Base-by-base conservation (phyloP, 2,329 filamentous ascomycete genomes). In the Calonectria hawksworthii region DNA sequence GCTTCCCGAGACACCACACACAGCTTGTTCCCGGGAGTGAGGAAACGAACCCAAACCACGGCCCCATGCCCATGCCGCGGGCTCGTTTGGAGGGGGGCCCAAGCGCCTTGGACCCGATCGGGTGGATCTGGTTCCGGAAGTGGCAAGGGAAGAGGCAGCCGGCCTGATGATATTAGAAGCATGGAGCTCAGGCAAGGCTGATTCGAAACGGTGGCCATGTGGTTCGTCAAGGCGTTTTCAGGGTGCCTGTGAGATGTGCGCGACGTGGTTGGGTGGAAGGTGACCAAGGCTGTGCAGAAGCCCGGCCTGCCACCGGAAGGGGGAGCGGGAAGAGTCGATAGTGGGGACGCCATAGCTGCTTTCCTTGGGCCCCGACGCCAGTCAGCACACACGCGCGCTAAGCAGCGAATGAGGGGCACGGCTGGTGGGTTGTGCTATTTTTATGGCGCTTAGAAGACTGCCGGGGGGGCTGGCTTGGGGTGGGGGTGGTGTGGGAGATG, bases 361-460 rank as follows among this genome's bases (percentile, higher is more conserved):
- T 44, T 56, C 28, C 30, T n/a, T n/a, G 36, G 34, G 36, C 14
- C 56, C 56, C 36, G 32, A 47, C 61, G 70, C 68, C 59, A 68
- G 67, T 44, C 70, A 78, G 77, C 67, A 50, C 41, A 70, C 41
- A 64, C 56, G 72, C 79, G 79, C 79, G 79, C 76, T 72, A 79
- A 80, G 65, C 21, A 56, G 26, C 79, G 74, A 81, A 80, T 79
- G 1, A 54, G 1, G 56, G 56, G n/a, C 16, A 34, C 23, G 23
- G 4, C 4, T 6, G 7, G 14, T 7, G 14, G 5, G 14, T 9
- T 28, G 34, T 63, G 73, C 79, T 81, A 81, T 80, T 80, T 81
- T 80, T 80, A 81, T 66, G 74, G 79, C 79, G 79, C 79, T 81
- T 80, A 80, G 44, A 34, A 63, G 73, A 59, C 61, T 66, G 71